phyloP scores from a whole-genome alignment of 2,329 filamentous ascomycete species.

The Botrytis sinoallii region DNA sequence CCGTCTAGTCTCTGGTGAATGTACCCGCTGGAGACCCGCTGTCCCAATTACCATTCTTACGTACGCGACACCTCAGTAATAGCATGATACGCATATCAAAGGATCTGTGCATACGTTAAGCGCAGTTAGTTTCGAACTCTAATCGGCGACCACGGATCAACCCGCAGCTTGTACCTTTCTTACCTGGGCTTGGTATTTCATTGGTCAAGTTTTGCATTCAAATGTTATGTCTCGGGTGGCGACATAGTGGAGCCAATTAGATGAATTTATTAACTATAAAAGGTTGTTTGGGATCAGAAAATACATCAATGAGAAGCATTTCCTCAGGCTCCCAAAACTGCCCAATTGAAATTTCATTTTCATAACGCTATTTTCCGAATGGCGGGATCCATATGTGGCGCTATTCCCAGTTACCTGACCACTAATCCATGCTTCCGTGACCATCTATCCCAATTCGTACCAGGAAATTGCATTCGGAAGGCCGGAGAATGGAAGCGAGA shows the following conservation, averaged over 20 bases:
- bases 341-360: background rate
- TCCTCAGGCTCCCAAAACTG: background rate
- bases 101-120: background rate
- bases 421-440: background rate
- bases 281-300: background rate
- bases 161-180: background rate
- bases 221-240: background rate
- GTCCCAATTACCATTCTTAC: background rate
- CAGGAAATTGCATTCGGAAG: background rate
- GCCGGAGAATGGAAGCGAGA: too few relatives aligned
- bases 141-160: slow-evolving; percentile 12
- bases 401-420: background rate
- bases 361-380: background rate
- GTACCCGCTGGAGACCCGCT: background rate
- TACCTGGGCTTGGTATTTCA: background rate
- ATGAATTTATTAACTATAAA: background rate
- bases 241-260: background rate
- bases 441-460: background rate
- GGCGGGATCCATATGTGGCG: background rate
- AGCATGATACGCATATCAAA: background rate
- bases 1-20: background rate
- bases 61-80: background rate
- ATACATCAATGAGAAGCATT: background rate
- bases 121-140: background rate
- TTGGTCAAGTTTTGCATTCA: background rate